Evolutionary conservation across 768 basidiomycete genomes (phyloP), one percentile per base, ranked within the genome.

Genomic region (Leccinum uliginosum): DNA sequence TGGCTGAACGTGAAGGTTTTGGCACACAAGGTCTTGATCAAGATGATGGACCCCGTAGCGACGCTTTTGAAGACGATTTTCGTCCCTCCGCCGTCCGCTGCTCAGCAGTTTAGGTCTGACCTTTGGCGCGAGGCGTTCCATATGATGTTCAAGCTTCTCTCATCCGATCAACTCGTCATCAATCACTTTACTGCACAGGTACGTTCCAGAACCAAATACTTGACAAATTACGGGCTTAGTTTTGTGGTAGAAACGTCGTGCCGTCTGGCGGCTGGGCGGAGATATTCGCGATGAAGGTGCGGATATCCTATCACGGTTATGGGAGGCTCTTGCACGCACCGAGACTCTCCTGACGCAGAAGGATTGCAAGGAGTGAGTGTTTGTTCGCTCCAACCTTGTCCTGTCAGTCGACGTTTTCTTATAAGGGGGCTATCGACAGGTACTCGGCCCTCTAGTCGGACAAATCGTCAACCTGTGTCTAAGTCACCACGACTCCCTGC

Each of bases 181-280:
- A 96, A 98, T 70, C 92, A 98, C 59, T 94, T 95, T 60, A 92
- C 86, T 65, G 91, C 94, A 2, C 96, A 96, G 82, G 92, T 89
- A 56, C 35, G 75, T 59, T 45, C 3, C 15, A 34, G 14, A 19
- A 38, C 11, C 40, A 11, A 7, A 3, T 12, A 11, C 40, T 19
- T 4, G n/a, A 10, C 19, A 19, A n/a, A 55, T 55, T 23, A 40
- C 27, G 12, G 45, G 34, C 57, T 63, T n/a, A 60, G 30, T 52
- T 52, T 12, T 45, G 44, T 48, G 14, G 32, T 56, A 97, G 91
- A 93, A 93, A 85, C 89, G 93, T 43, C 85, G 95, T 44, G 91
- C 95, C 3, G 91, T 95, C 10, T 98, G 95, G 95, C 83, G 92
- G 35, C 82, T 98, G 17, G 93, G 91, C 5, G 94, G 94, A 26